phyloP scores from a whole-genome alignment of 2,329 filamentous ascomycete species.

The Colletotrichum endophyticum region DNA sequence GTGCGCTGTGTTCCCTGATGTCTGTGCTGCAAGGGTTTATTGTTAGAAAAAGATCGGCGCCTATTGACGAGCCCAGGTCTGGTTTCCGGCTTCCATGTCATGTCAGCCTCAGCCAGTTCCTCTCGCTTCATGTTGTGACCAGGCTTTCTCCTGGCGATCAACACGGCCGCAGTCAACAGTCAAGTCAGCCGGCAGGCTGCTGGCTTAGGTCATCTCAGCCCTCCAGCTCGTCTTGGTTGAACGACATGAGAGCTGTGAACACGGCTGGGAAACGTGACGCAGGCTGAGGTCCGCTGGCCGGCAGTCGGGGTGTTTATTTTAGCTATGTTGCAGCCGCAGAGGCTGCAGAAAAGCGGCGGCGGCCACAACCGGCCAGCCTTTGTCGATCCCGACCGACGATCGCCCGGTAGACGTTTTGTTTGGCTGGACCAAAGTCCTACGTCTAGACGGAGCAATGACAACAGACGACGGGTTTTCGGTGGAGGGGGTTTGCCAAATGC shows the following conservation, averaged over 20 bases:
- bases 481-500: not conserved
- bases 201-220: not conserved
- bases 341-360: not conserved
- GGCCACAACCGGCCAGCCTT: not conserved
- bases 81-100: not conserved
- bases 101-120: not conserved
- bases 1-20: not conserved
- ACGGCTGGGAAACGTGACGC: not conserved
- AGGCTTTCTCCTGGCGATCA: not conserved
- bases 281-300: not conserved
- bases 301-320: slow-evolving; percentile 6
- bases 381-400: slow-evolving; percentile 8
- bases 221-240: not conserved
- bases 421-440: not conserved
- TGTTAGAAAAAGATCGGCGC: not conserved
- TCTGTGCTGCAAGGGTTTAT: not conserved
- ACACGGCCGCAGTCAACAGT: not conserved
- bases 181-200: not conserved
- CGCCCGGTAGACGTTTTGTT: not conserved
- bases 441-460: not conserved
- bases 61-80: not conserved
- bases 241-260: not conserved
- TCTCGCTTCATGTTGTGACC: not conserved
- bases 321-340: slow-evolving; percentile 4
- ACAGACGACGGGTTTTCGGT: not conserved